Base-by-base conservation (phyloP, 176 grass and related monocot genomes). In the Triticum urartu region DNA sequence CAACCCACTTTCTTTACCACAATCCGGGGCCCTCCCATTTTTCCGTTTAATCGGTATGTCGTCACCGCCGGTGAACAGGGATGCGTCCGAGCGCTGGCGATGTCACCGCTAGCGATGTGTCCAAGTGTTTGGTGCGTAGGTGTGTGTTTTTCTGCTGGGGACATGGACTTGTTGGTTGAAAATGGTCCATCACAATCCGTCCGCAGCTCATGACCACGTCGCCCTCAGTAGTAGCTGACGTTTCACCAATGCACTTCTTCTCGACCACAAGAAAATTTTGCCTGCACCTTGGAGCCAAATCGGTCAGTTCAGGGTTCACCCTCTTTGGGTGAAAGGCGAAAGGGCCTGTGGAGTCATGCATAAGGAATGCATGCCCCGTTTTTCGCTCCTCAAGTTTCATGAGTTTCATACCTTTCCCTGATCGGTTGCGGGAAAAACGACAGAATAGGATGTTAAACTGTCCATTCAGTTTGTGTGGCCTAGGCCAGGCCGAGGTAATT, bases 181-280 rank as follows among this genome's bases (percentile, higher is more conserved):
- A 36, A 28, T 15, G 59, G 75, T 75, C 47, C 80, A 76, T 87
- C 80, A 68, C 32, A 47, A 34, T 45, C 74, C 75, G 85, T 68
- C 35, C 60, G 5, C 0, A 11, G 20, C 5, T 1, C 52, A n/a
- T 79, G 22, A 5, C 34, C 77, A 65, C 43, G 52, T 89, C 68
- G 9, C 34, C 50, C 33, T 84, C 77, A 22, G 58, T 74, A 22
- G 58, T 36, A 66, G 35, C 64, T 83, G 68, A 84, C 66, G 34
- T 60, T 75, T 48, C 81, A 79, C 43, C 45, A 60, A 47, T 80
- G 21, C 64, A 54, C 13, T 62, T 66, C 40, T 25, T 52, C 13
- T 25, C 73, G 43, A 66, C 42, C 66, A 45, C 5, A 34, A 7
- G 21, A 14, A 63, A 28, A 1, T 18, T 61, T 47, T 68, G 18